These are phyloP conservation scores for Pelargonium nanum DNA, from an alignment of 345 rosid genomes.

Conservation along the genomic window DNA sequence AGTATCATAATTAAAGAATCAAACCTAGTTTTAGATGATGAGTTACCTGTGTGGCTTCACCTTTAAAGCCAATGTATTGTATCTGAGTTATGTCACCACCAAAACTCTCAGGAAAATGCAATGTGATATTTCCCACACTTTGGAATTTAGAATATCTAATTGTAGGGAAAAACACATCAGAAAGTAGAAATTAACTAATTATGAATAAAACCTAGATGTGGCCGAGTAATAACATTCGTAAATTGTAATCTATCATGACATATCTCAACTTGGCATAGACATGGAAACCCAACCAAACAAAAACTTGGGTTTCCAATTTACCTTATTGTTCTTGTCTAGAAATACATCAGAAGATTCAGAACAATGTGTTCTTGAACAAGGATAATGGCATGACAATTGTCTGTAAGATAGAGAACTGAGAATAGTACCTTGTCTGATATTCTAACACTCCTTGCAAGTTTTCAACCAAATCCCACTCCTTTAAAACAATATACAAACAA, in stretches of 20 bases:
- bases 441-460: conserved; percentile 74
- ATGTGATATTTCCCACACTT: conserved; percentile 75
- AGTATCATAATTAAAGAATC: not conserved
- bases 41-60: conserved; percentile 91
- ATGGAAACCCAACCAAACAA: no score
- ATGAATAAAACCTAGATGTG: no score
- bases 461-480: conserved; percentile 95
- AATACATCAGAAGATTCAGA: not conserved
- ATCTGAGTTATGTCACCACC: conserved; percentile 75
- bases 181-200: not conserved
- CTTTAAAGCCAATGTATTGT: conserved; percentile 84
- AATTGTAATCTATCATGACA: no score
- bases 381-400: not conserved
- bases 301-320: no score
- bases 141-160: conserved; percentile 83
- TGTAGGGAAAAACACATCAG: conserved; percentile 4
- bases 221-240: no score
- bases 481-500: conserved; percentile 8
- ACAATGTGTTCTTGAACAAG: not conserved
- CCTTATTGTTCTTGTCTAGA: not conserved
- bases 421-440: conserved; percentile 66
- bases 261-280: no score
- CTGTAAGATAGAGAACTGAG: not conserved
- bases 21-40: conserved; percentile 10
- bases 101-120: conserved; percentile 90